Base-by-base conservation (phyloP, 352 stramenopile genomes). In the Phytophthora multivora region DNA sequence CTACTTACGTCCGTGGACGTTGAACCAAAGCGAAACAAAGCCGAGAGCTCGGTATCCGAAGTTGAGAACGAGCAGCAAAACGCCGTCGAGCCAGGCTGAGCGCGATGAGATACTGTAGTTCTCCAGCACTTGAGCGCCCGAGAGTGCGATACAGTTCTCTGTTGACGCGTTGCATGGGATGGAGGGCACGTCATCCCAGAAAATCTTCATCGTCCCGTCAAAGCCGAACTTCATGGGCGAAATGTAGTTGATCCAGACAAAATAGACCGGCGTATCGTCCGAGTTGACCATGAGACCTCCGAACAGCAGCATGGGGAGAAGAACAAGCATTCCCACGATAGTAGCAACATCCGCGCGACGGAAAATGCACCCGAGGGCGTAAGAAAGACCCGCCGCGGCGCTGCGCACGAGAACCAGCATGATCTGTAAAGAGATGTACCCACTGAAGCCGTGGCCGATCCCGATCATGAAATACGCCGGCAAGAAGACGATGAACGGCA, bases 231-330 rank as follows among this genome's bases (percentile, higher is more conserved):
- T 83, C 55, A 89, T 75, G 0, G 74, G 77, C 26, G 75, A 86
- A 45, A 85, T 71, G 53, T 86, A 83, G 53, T 86, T 66, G 35
- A 87, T 61, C 79, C 80, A 89, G 15, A 77, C 25, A 43, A 86
- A 85, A 66, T 83, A 89, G 0, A 52, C 46, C 0, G 75, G 68
- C 0, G 66, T 73, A 11, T 57, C 50, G 50, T 57, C 50, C 10
- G 63, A 64, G 33, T 88, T 88, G 15, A 89, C 9, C 45, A 88
- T 74, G 16, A 83, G 55, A 0, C 75, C 77, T 2, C 77, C 73
- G 35, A 85, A 83, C 6, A 89, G 47, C 51, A 85, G 41, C 48
- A 82, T 80, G 0, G 67, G 75, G 12, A 88, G 43, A 21, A 86
- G 48, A 30, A 85, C 51, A 5, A 85, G n/a, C 30, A 83, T 67